phyloP scores from a whole-genome alignment of 2,329 filamentous ascomycete genomes.

The Stagonosporopsis rhizophila region DNA sequence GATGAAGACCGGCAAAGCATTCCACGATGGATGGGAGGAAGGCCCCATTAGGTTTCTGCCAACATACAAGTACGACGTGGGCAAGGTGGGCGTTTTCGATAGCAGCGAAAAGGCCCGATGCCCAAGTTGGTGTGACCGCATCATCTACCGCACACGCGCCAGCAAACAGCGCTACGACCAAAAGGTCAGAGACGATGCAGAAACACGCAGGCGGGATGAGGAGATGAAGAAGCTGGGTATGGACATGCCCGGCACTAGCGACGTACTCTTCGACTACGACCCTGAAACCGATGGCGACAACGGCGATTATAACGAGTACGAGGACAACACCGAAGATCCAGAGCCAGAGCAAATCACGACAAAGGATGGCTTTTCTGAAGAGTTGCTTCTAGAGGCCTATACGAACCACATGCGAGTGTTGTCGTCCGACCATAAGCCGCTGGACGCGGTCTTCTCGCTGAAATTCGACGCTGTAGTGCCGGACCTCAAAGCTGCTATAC shows the following conservation, averaged over 20 bases:
- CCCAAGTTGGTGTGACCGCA: constrained; percentile 96
- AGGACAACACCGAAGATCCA: constrained; percentile 46
- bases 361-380: constrained; percentile 65
- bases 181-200: constrained; percentile 68
- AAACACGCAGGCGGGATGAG: constrained; percentile 75
- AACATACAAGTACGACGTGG: constrained; percentile 97
- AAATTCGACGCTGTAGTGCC: constrained; percentile 88
- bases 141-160: constrained; percentile 80
- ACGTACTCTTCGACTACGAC: constrained; percentile 90
- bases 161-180: constrained; percentile 72
- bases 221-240: constrained; percentile 85
- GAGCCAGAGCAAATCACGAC: constrained; percentile 61
- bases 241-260: constrained; percentile 75
- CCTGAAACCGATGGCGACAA: constrained; percentile 76
- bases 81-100: constrained; percentile 91
- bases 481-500: constrained; percentile 80
- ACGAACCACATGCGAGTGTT: constrained; percentile 86
- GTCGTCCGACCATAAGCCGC: constrained; percentile 94
- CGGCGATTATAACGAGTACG: constrained; percentile 46
- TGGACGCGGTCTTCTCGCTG: constrained; percentile 82
- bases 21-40: constrained; percentile 92
- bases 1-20: constrained; percentile 77
- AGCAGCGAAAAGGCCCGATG: constrained; percentile 92
- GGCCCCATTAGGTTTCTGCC: constrained; percentile 87
- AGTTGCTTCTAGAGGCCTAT: constrained; percentile 71